Base-by-base conservation (phyloP, 495 filamentous ascomycete species). In the Platismatia glauca region DNA sequence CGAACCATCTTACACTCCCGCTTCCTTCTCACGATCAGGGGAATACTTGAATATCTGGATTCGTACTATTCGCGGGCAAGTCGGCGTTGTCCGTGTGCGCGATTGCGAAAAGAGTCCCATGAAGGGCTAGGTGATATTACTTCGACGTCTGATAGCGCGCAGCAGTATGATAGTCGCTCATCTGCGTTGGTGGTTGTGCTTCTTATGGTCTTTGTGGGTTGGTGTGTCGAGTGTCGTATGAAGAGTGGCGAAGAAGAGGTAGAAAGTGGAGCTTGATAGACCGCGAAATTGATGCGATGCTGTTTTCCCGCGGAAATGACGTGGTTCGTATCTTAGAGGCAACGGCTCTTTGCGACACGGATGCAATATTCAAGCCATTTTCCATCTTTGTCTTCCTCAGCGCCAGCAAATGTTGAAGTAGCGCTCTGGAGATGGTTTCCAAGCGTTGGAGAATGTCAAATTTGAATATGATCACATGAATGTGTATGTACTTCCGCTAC, bases 1-100 rank as follows among this genome's bases (percentile, higher is more conserved):
- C 63, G 74, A 74, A 53, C 80, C 76, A 66, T 79, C 75, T 46
- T 80, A 71, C n/a, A 31, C 12, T 53, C 44, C 58, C 1, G 55
- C 31, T 24, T 52, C 61, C 20, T 63, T 63, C 22, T 63, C 61
- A 39, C 29, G 43, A 24, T 57, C 55, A 1, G 39, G 41, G 2
- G 41, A 29, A 29, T 27, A 57, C 24, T 2, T 58, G 61, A 4
- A 29, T 24, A 8, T 27, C 61, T 41, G 39, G 35, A 63, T 58
- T 34, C 22, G 34, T 18, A 27, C 52, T 63, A 7, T 37, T 41
- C 31, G 38, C 55, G 16, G 43, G 44, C 22, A 35, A 24, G 31
- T 52, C 44, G 5, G 55, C 20, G 15, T 46, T 63, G 27, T 58
- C 61, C 24, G 41, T 56, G 20, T 58, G 55, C 7, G 46, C 39